phyloP scores from a whole-genome alignment of 2,329 filamentous ascomycete species.

The Fusarium sp. region DNA sequence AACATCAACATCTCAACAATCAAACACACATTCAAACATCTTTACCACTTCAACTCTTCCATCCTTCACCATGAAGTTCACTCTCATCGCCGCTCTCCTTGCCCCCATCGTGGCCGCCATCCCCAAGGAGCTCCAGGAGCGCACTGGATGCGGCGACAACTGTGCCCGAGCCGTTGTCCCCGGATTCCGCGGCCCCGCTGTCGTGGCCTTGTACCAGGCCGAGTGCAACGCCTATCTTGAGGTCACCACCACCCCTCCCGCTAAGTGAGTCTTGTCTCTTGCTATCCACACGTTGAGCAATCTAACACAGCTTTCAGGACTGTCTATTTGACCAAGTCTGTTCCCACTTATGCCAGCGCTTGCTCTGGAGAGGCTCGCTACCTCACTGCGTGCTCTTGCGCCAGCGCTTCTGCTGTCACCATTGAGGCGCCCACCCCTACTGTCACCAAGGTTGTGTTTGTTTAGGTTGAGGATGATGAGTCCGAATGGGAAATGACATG shows the following conservation, averaged over 20 bases:
- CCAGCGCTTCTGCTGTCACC: conserved; percentile 23
- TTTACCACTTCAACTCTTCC: not conserved
- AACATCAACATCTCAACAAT: not conserved
- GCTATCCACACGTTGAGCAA: fast-evolving
- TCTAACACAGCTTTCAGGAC: conserved; percentile 19
- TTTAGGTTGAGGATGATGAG: not conserved
- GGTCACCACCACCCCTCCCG: conserved; percentile 28
- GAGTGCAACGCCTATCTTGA: conserved; percentile 35
- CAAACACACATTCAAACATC: not conserved
- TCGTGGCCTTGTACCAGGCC: conserved; percentile 25
- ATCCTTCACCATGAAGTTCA: conserved; percentile 33
- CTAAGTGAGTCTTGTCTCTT: conserved; percentile 7
- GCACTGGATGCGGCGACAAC: conserved; percentile 31
- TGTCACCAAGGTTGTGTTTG: conserved; percentile 28
- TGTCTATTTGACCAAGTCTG: conserved; percentile 32
- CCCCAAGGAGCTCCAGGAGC: conserved; percentile 28
- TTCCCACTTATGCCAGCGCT: conserved; percentile 37
- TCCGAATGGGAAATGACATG: not conserved
- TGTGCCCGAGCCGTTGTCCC: conserved; percentile 36
- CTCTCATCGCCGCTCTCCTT: conserved; percentile 28
- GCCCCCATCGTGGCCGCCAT: conserved; percentile 23
- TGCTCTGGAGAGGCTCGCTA: conserved; percentile 36
- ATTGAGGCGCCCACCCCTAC: conserved; percentile 31
- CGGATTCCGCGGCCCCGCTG: conserved; percentile 17
- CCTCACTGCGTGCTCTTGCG: conserved; percentile 36